phyloP scores from a whole-genome alignment of 495 filamentous ascomycete genomes.

The Schizothecium vesticola region DNA sequence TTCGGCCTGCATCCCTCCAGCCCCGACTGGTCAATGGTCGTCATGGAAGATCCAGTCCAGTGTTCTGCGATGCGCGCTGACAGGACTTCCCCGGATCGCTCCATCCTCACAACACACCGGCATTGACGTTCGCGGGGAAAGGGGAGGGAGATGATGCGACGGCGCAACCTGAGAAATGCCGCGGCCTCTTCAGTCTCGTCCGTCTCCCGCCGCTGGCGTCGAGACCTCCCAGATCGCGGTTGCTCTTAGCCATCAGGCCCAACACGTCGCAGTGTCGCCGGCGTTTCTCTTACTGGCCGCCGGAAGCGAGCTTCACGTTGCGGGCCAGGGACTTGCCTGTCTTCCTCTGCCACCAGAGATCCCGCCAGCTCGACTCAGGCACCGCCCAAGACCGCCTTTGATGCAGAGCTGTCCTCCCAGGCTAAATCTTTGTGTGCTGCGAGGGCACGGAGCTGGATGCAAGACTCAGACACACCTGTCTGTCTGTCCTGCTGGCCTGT shows the following conservation, averaged over 20 bases:
- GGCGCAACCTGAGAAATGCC: constrained; percentile 25
- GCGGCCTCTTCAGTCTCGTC: constrained; percentile 12
- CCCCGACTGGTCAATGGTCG: constrained; percentile 11
- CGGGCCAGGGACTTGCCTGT: neutral
- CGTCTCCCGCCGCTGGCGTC: neutral
- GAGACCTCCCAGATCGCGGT: neutral
- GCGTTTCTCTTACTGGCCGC: neutral
- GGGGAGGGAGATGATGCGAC: constrained; percentile 18
- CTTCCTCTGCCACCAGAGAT: neutral
- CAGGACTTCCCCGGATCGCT: constrained; percentile 16
- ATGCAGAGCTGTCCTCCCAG: constrained; percentile 14
- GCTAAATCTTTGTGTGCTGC: constrained; percentile 16
- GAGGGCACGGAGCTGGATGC: constrained; percentile 16
- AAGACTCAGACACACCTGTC: constrained; percentile 11
- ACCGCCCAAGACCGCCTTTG: constrained; percentile 7
- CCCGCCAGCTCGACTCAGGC: constrained; percentile 1
- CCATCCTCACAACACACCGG: constrained; percentile 14
- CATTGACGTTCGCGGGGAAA: constrained; percentile 23
- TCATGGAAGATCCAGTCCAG: constrained; percentile 4
- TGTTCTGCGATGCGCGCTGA: constrained; percentile 15
- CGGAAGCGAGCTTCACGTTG: neutral
- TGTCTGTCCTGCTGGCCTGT: neutral
- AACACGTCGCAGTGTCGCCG: neutral
- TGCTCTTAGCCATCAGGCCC: neutral
- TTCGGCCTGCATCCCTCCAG: constrained; percentile 42